Conservation (phyloP, 2,329 filamentous ascomycete species). For the Fusarium humuli region DNA sequence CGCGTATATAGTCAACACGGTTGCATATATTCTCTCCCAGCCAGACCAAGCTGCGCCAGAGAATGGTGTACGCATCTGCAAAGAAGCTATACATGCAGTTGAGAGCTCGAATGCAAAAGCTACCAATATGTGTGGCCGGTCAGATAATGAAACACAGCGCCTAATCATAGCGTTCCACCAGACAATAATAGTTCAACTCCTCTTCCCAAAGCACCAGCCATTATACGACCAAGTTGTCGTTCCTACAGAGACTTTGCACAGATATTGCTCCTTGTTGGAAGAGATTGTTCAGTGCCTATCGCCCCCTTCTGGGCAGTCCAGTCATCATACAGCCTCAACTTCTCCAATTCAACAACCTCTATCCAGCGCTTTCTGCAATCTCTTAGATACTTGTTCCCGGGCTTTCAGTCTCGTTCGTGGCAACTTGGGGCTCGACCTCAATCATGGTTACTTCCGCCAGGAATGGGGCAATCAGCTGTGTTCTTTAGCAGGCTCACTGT, state of each 20-base stretch:
- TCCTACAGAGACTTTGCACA: constrained; percentile 43
- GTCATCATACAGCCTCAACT: constrained; percentile 32
- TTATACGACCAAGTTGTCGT: constrained; percentile 37
- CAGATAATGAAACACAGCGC: constrained; percentile 42
- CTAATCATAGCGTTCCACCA: constrained; percentile 51
- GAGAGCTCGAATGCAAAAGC: constrained; percentile 40
- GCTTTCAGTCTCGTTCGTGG: constrained; percentile 45
- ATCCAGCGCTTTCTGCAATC: constrained; percentile 46
- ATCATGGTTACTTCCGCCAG: constrained; percentile 36
- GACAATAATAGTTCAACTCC: constrained; percentile 50
- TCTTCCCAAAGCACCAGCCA: constrained; percentile 46
- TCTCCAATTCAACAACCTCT: constrained; percentile 44
- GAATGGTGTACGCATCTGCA: constrained; percentile 42
- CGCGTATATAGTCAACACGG: constrained; percentile 49
- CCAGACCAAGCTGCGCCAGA: constrained; percentile 42
- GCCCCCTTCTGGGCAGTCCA: constrained; percentile 34
- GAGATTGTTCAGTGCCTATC: constrained; percentile 47
- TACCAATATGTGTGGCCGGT: constrained; percentile 14
- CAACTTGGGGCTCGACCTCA: constrained; percentile 31
- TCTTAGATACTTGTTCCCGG: constrained; percentile 50
- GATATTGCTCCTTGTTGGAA: constrained; percentile 47
- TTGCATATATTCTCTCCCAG: constrained; percentile 46
- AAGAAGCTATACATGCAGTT: constrained; percentile 47
- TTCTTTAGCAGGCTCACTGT: constrained; percentile 44
- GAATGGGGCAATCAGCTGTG: constrained; percentile 44